Evolutionary conservation across 495 filamentous ascomycete genomes (phyloP), one percentile per base, ranked within the genome.

Genomic region (Pyronema domesticum): DNA sequence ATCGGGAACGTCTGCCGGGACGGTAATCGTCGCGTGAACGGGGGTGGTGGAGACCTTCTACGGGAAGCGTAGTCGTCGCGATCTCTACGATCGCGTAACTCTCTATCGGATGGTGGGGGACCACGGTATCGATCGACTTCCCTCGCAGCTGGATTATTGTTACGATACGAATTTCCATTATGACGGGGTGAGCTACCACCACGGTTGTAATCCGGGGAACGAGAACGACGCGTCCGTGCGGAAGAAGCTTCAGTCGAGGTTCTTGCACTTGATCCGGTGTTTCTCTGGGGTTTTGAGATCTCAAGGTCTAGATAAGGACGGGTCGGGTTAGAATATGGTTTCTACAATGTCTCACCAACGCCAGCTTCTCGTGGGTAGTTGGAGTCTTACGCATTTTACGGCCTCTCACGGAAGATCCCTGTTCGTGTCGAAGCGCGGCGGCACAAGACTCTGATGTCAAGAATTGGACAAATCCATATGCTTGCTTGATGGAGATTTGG

Each of bases 381-480:
- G 45, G 18, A 47, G 17, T 80, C 89, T 80, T 76, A 95, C 89
- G 86, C 64, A 98, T 94, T 69, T 84, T 86, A 52, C 87, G 78
- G 14, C 87, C 89, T 64, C 83, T 75, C 6, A 95, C 74, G 18
- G 84, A 71, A 18, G 76, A 76, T 4, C 84, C 86, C 68, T 96
- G 85, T 57, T 94, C 81, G 4, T 70, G 70, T 19, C 83, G 74
- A 55, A 95, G 74, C 11, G 89, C 87, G 30, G 73, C 71, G 55
- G 77, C 72, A 58, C 86, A 91, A 59, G 86, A 80, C 10, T 70
- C 70, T 3, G 78, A 70, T 37, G 87, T 85, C 53, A 94, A 74
- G 57, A 89, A 98, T 65, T 98, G 91, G 40, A 95, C 87, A 62
- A 98, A 98, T 3, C 91, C 91, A 69, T 94, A 98, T 1, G 88